Evolutionary conservation across 495 filamentous ascomycete species (phyloP), one percentile per base, ranked within the genome.

Genomic region (Talaromyces liani): DNA sequence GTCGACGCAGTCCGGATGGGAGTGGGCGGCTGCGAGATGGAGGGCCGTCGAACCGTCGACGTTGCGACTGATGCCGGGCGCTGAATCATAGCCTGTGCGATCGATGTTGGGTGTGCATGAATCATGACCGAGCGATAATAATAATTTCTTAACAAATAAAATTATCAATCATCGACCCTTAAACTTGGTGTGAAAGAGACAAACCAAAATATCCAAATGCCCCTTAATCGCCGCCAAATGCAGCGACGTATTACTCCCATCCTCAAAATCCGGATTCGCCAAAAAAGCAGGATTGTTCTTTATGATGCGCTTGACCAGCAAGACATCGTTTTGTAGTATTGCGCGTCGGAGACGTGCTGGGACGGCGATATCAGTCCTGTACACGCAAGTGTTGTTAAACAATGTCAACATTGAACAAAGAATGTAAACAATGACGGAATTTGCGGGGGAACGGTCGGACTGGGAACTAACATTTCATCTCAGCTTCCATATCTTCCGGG

Each of bases 211-310:
- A 16, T 81, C 70, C 12, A 85, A 72, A 67, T 86, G 81, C n/a
- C 89, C 90, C 56, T 88, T 80, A 33, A 80, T 78, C 27, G 87
- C 86, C 31, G 90, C 87, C 8, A 94, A 81, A 73, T 95, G 91
- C 10, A 95, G 81, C 55, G 83, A 88, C 14, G 91, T 92, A 73
- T 92, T 92, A 67, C 77, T 73, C 64, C 80, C 73, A 66, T 82
- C 75, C 10, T 59, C 77, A 69, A 81, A 79, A 72, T 92, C 88
- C 1, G 89, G 88, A 71, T 91, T 91, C 68, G 84, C 84, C n/a
- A 94, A 79, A 62, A 84, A 80, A 58, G 73, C 65, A 0, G 86
- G 88, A 68, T 92, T 83, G 68, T 86, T 87, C 62, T 80, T 80
- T 61, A 93, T 79, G 71, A 94, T 89, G 71, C 91, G 88, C 64